A percentile compares a stretch with the other conserved stretches of the same genome.
Evolutionary conservation across 371 early-diverging fungal genomes (phyloP).

Genomic region (Caulochytrium protostelioides): DNA sequence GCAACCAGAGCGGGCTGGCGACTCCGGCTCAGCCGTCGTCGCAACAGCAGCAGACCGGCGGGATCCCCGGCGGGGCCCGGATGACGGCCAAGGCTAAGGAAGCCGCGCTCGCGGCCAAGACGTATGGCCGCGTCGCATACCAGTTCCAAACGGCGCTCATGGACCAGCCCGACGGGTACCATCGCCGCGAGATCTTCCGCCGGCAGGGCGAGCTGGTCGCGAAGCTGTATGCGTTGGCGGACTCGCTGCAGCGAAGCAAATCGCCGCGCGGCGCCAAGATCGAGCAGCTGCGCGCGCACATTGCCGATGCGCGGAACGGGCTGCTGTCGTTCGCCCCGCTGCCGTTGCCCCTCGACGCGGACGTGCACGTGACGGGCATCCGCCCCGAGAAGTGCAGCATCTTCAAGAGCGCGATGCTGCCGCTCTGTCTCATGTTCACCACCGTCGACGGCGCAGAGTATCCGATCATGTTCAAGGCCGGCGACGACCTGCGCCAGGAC

Average conservation of each 20-base stretch:
- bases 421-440: slow-evolving; percentile 58
- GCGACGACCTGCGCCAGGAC: slow-evolving; percentile 94
- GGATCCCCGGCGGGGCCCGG: no score
- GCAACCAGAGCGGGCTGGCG: no score
- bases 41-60: no score
- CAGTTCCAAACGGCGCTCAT: slow-evolving; percentile 50
- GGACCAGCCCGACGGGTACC: slow-evolving; percentile 36
- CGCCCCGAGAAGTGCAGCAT: slow-evolving; percentile 61
- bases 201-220: slow-evolving; percentile 68
- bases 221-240: slow-evolving; percentile 42
- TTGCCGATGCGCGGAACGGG: slow-evolving; percentile 61
- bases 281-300: slow-evolving; percentile 43
- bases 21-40: no score
- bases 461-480: slow-evolving; percentile 79
- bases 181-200: slow-evolving; percentile 45
- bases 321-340: slow-evolving; percentile 50
- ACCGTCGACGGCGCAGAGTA: slow-evolving; percentile 57
- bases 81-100: slow-evolving; percentile 22
- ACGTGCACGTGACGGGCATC: slow-evolving; percentile 58
- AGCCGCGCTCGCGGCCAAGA: slow-evolving; percentile 40
- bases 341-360: slow-evolving; percentile 70
- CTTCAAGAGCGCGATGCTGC: slow-evolving; percentile 76
- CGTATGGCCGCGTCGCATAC: slow-evolving; percentile 66
- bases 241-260: slow-evolving; percentile 43
- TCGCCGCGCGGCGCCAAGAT: slow-evolving; percentile 28